These are phyloP conservation scores for Thalassiosira profunda DNA, from an alignment of 108 stramenopile species.

Conservation along the genomic window DNA sequence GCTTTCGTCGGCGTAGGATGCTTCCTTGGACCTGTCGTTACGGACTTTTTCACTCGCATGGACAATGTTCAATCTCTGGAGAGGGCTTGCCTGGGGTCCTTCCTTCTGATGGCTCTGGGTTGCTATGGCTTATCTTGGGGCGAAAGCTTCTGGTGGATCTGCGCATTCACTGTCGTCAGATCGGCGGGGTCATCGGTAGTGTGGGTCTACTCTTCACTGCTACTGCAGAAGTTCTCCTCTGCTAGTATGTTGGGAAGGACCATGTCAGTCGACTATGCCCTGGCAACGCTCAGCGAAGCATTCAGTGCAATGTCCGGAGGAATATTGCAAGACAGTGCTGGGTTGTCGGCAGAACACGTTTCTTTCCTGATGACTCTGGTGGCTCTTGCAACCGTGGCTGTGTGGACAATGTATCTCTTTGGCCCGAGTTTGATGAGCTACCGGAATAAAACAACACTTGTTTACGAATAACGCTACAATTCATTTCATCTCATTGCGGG, in stretches of 20 bases:
- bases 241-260: slow-evolving; percentile 65
- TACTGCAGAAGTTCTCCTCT: slow-evolving; percentile 62
- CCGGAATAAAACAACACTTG: too few species aligned
- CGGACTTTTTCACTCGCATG: slow-evolving; percentile 54
- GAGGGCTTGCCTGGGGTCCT: slow-evolving; percentile 55
- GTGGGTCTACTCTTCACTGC: slow-evolving; percentile 62
- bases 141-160: slow-evolving; percentile 30
- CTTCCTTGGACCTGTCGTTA: slow-evolving; percentile 58
- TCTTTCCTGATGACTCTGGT: slow-evolving; percentile 35
- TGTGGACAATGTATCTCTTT: slow-evolving; percentile 28
- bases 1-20: slow-evolving; percentile 70
- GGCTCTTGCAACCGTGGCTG: slow-evolving; percentile 12
- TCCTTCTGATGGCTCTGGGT: slow-evolving; percentile 46
- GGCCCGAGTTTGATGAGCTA: neutral
- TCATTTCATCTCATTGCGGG: too few species aligned
- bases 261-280: slow-evolving; percentile 61
- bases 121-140: slow-evolving; percentile 29
- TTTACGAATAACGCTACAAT: too few species aligned
- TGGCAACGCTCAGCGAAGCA: slow-evolving; percentile 65
- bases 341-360: slow-evolving; percentile 36
- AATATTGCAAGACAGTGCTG: slow-evolving; percentile 50
- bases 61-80: slow-evolving; percentile 52
- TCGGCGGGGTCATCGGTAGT: slow-evolving; percentile 55
- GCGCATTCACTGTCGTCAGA: slow-evolving; percentile 45
- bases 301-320: slow-evolving; percentile 57